Conservation (phyloP, 2,329 filamentous ascomycete genomes). For the Colletotrichum simmondsii region DNA sequence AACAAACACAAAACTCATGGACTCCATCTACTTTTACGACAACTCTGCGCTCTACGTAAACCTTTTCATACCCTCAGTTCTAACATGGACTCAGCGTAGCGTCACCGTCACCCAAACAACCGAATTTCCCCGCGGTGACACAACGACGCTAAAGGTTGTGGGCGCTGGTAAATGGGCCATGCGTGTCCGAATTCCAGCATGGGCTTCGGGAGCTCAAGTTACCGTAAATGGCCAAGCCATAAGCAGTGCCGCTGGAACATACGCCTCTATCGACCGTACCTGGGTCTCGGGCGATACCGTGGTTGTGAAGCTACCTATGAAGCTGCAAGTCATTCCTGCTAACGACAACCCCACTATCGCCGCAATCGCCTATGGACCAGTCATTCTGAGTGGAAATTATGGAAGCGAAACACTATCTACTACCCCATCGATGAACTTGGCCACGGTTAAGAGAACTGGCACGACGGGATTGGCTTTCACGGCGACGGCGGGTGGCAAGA, state of each 20-base stretch:
- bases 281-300: conserved; percentile 58
- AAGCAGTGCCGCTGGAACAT: conserved; percentile 47
- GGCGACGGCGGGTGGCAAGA: conserved; percentile 43
- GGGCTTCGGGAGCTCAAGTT: conserved; percentile 53
- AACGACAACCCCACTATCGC: conserved; percentile 57
- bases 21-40: conserved; percentile 62
- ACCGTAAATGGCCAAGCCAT: conserved; percentile 52
- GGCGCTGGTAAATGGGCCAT: conserved; percentile 46
- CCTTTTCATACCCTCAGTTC: conserved; percentile 57
- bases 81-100: conserved; percentile 54
- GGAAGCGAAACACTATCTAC: conserved; percentile 41
- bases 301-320: conserved; percentile 57
- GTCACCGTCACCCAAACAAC: conserved; percentile 56
- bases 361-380: conserved; percentile 59
- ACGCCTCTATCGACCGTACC: conserved; percentile 50
- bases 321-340: conserved; percentile 52
- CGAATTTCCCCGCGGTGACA: conserved; percentile 53
- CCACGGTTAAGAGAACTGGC: conserved; percentile 40
- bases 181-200: conserved; percentile 58
- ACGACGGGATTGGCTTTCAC: conserved; percentile 43
- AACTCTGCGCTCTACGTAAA: conserved; percentile 57
- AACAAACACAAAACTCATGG: conserved; percentile 65
- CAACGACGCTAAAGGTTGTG: conserved; percentile 49
- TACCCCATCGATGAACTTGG: conserved; percentile 45
- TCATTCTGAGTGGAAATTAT: conserved; percentile 57